A percentile compares a stretch with the other conserved stretches of the same genome.
Evolutionary conservation across 129 eudicot species (phyloP).

Genomic region (Deinandra increscens): DNA sequence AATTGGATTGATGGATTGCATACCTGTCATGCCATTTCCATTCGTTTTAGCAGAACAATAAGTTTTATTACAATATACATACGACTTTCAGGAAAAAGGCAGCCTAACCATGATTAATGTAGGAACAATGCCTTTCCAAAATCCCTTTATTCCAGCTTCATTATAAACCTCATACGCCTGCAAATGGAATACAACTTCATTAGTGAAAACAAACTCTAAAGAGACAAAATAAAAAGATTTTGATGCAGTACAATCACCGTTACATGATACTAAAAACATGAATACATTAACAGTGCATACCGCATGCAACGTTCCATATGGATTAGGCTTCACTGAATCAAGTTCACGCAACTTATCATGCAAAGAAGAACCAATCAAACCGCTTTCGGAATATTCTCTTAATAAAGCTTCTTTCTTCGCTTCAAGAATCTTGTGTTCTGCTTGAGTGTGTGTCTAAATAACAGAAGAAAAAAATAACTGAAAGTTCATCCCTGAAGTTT

Average conservation of each 20-base stretch:
- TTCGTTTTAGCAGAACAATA: constrained; percentile 18
- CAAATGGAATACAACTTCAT: constrained; percentile 33
- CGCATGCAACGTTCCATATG: constrained; percentile 85
- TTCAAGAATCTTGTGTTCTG: constrained; percentile 80
- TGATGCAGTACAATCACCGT: neutral
- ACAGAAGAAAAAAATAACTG: neutral
- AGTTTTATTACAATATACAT: neutral
- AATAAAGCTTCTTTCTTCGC: constrained; percentile 67
- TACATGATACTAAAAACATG: constrained; percentile 19
- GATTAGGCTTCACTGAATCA: constrained; percentile 68
- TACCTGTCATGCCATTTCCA: constrained; percentile 51
- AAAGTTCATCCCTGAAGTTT: neutral
- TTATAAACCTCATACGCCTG: constrained; percentile 82
- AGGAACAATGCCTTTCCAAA: constrained; percentile 96
- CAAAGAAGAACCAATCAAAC: constrained; percentile 42
- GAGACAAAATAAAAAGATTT: neutral
- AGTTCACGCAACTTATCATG: constrained; percentile 56
- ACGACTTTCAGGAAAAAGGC: constrained; percentile 1
- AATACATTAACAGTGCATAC: constrained; percentile 42
- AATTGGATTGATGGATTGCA: constrained; percentile 97
- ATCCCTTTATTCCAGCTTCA: constrained; percentile 91
- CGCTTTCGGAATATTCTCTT: constrained; percentile 54
- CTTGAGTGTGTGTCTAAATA: constrained; percentile 87
- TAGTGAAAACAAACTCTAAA: constrained; percentile 15
- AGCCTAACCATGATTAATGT: constrained; percentile 81